Conservation (phyloP, 129 eudicot genomes). For the Flaveria trinervia region DNA sequence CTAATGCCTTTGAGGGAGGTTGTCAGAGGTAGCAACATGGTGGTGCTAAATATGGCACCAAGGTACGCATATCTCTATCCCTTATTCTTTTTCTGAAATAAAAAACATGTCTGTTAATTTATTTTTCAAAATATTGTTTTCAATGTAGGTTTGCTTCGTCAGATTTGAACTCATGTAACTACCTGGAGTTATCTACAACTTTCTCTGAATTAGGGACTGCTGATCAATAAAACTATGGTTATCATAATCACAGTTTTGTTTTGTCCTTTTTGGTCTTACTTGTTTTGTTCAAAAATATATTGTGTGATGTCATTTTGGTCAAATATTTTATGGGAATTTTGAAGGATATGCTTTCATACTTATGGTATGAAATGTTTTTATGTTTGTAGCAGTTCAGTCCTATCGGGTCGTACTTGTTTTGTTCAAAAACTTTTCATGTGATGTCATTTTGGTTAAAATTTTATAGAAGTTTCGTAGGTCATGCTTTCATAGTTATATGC, state of each 20-base stretch:
- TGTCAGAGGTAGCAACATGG: slow-evolving; percentile 17
- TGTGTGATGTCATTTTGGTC: slow-evolving; percentile 5
- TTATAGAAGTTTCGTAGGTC: too few species aligned
- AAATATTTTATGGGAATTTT: background rate
- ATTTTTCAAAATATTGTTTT: background rate
- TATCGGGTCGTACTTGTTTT: too few species aligned
- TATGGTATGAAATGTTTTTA: slow-evolving; percentile 5
- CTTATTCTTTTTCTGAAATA: background rate
- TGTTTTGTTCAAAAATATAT: background rate
- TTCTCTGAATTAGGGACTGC: slow-evolving; percentile 10
- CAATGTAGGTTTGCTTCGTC: background rate
- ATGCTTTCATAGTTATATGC: too few species aligned
- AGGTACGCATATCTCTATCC: slow-evolving; percentile 19
- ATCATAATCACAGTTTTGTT: background rate
- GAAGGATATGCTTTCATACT: slow-evolving; percentile 6
- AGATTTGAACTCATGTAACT: background rate
- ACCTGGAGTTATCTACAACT: slow-evolving; percentile 17
- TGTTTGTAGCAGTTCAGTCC: background rate
- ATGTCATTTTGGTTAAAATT: too few species aligned
- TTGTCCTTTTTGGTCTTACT: background rate
- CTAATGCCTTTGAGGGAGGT: slow-evolving; percentile 23
- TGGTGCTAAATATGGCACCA: slow-evolving; percentile 15
- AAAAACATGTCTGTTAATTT: background rate
- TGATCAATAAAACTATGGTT: background rate
- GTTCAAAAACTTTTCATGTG: too few species aligned